Evolutionary conservation across 2,329 filamentous ascomycete species (phyloP).

Genomic region (Aspergillus glaucus): DNA sequence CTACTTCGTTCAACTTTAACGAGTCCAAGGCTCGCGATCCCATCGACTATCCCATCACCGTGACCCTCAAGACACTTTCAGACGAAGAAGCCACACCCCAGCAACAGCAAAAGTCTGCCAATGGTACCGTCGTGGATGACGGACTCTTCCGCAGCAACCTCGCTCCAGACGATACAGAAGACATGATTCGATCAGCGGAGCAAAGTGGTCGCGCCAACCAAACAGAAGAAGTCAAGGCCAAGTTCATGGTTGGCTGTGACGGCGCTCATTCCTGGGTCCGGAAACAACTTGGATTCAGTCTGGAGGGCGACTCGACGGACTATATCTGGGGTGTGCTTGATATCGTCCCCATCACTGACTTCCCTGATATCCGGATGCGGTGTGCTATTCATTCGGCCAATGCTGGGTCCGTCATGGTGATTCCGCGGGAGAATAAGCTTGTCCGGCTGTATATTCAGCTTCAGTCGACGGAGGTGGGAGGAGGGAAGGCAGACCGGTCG

Average conservation of each 20-base stretch:
- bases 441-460: conserved; percentile 63
- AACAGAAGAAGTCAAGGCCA: conserved; percentile 44
- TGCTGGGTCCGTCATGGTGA: conserved; percentile 57
- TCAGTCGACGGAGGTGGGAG: conserved; percentile 39
- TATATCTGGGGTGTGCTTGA: conserved; percentile 46
- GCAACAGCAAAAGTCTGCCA: conserved; percentile 26
- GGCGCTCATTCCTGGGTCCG: conserved; percentile 63
- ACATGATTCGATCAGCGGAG: conserved; percentile 33
- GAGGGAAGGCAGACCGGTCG: conserved; percentile 49
- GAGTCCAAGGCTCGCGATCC: conserved; percentile 42
- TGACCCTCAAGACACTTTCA: conserved; percentile 52
- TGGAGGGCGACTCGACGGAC: conserved; percentile 50
- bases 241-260: conserved; percentile 63
- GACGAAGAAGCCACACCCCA: conserved; percentile 53
- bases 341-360: conserved; percentile 50
- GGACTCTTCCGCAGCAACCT: conserved; percentile 58
- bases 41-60: conserved; percentile 54
- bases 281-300: conserved; percentile 49
- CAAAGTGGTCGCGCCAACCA: conserved; percentile 11
- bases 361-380: conserved; percentile 49
- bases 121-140: conserved; percentile 34
- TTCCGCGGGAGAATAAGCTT: conserved; percentile 57
- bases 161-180: conserved; percentile 51
- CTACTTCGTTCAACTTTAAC: conserved; percentile 51
- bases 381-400: conserved; percentile 54